phyloP scores from a whole-genome alignment of 1,139 yeast species.

The Pichia sp. region DNA sequence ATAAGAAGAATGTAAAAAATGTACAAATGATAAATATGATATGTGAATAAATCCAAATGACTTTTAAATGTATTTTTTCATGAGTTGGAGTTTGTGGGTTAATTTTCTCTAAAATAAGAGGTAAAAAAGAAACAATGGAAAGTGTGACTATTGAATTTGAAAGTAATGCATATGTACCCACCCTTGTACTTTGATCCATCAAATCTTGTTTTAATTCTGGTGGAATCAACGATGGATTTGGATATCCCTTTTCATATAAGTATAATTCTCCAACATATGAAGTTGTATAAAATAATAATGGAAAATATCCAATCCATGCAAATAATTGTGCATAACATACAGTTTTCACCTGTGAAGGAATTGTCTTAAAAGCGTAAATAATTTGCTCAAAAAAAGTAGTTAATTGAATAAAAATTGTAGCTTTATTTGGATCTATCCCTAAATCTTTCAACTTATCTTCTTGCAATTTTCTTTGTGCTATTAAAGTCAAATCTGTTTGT shows the following conservation, averaged over 20 bases:
- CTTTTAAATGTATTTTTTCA: constrained; percentile 23
- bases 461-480: constrained; percentile 32
- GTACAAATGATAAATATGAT: constrained; percentile 36
- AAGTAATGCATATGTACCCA: constrained; percentile 40
- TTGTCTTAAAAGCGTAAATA: constrained; percentile 32
- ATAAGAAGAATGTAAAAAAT: constrained; percentile 36
- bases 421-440: constrained; percentile 30
- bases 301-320: constrained; percentile 50
- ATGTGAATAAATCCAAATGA: constrained; percentile 40
- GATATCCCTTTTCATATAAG: constrained; percentile 32
- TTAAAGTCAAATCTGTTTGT: constrained; percentile 34
- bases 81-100: constrained; percentile 11
- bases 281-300: constrained; percentile 44
- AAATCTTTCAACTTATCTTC: constrained; percentile 28
- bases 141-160: constrained; percentile 39
- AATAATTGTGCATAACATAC: constrained; percentile 43
- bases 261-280: constrained; percentile 45
- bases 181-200: constrained; percentile 36
- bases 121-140: constrained; percentile 35
- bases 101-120: constrained; percentile 29
- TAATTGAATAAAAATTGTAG: constrained; percentile 22
- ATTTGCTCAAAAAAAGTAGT: constrained; percentile 35
- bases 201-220: constrained; percentile 32
- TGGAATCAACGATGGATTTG: constrained; percentile 37
- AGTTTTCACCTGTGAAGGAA: constrained; percentile 38